These are phyloP conservation scores for Xylaria longipes DNA, from an alignment of 495 filamentous ascomycete species.

Conservation along the genomic window DNA sequence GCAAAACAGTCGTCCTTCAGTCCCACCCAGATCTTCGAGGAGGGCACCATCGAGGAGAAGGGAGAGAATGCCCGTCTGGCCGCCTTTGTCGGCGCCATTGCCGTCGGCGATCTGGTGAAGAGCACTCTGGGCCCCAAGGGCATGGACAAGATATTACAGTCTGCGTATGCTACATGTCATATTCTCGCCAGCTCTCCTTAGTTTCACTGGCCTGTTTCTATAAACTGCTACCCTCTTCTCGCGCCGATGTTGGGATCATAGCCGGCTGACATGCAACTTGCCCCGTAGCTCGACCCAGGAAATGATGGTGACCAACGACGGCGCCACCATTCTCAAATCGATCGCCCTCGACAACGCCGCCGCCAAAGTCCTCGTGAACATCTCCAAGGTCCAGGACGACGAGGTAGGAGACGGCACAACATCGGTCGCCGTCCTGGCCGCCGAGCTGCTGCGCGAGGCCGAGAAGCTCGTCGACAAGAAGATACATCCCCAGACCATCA, in stretches of 20 bases:
- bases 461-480: slow-evolving; percentile 97
- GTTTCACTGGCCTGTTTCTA: background rate
- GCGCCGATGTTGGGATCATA: background rate
- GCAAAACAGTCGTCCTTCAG: slow-evolving; percentile 64
- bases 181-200: background rate
- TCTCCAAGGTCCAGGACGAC: slow-evolving; percentile 99
- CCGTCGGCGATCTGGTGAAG: slow-evolving; percentile 96
- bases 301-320: slow-evolving; percentile 98
- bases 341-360: slow-evolving; percentile 99
- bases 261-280: slow-evolving; percentile 28
- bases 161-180: slow-evolving; percentile 68
- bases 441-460: slow-evolving; percentile 93
- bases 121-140: slow-evolving; percentile 96
- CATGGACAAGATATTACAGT: slow-evolving; percentile 99
- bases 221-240: background rate
- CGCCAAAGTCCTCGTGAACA: slow-evolving; percentile 96
- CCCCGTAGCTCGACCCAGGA: slow-evolving; percentile 82
- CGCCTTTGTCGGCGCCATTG: slow-evolving; percentile 96
- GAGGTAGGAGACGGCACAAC: slow-evolving; percentile 95
- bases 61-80: slow-evolving; percentile 98
- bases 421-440: slow-evolving; percentile 87
- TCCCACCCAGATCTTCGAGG: slow-evolving; percentile 97
- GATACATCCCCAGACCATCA: slow-evolving; percentile 99
- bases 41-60: slow-evolving; percentile 97
- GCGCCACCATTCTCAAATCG: slow-evolving; percentile 95